Conservation (phyloP, 805 yeast genomes). For the Candida mattraensis region DNA sequence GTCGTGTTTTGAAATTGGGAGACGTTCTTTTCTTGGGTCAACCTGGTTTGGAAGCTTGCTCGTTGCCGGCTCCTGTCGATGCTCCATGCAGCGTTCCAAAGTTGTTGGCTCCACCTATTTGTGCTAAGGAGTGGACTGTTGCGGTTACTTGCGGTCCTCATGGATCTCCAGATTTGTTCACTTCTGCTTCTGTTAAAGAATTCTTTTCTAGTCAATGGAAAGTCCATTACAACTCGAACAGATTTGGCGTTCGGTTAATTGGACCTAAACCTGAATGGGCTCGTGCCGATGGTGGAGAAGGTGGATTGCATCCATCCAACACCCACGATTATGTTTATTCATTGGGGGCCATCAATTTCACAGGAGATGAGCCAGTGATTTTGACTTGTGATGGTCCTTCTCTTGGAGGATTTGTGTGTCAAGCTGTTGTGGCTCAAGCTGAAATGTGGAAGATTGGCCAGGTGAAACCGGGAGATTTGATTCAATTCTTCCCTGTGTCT, state of each 20-base stretch:
- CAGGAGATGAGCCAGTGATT: slow-evolving; percentile 98
- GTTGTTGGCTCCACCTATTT: slow-evolving; percentile 54
- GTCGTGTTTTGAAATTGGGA: slow-evolving; percentile 87
- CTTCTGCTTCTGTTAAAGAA: slow-evolving; percentile 65
- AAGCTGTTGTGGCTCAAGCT: slow-evolving; percentile 92
- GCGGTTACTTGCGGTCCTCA: slow-evolving; percentile 98
- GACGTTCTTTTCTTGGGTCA: slow-evolving; percentile 88
- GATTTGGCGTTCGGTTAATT: slow-evolving; percentile 91
- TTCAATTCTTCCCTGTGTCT: slow-evolving; percentile 76
- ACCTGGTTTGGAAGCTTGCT: slow-evolving; percentile 64
- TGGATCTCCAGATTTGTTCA: slow-evolving; percentile 95
- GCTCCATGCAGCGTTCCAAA: slow-evolving; percentile 61
- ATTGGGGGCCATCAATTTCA: slow-evolving; percentile 93
- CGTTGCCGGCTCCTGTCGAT: slow-evolving; percentile 69
- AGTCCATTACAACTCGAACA: slow-evolving; percentile 93
- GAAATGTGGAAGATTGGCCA: slow-evolving; percentile 99
- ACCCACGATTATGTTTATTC: slow-evolving; percentile 97
- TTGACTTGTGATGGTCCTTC: slow-evolving; percentile 98
- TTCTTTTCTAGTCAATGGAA: slow-evolving; percentile 85
- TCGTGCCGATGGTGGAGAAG: slow-evolving; percentile 94
- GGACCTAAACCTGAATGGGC: slow-evolving; percentile 99
- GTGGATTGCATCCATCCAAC: slow-evolving; percentile 97
- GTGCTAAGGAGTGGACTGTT: slow-evolving; percentile 67
- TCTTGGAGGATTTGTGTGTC: slow-evolving; percentile 95
- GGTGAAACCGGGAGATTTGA: slow-evolving; percentile 88